A percentile compares a stretch with the other conserved stretches of the same genome.
Evolutionary conservation across 140 eudicot genomes (phyloP).

Genomic region (Bidens hawaiensis): DNA sequence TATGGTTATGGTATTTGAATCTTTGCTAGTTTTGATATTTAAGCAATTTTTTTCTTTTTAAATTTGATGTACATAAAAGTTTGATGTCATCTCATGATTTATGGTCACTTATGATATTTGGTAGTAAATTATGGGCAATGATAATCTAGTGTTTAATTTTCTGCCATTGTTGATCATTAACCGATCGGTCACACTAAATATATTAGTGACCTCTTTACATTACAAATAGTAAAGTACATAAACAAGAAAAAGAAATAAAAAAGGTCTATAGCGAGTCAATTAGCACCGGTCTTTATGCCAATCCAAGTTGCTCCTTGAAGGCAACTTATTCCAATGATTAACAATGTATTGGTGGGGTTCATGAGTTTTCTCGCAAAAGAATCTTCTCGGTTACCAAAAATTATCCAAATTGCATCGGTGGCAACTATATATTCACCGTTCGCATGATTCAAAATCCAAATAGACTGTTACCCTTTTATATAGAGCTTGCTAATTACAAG

Average conservation of each 20-base stretch:
- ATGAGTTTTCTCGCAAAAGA: no score
- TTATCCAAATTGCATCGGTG: no score
- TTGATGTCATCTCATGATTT: neutral
- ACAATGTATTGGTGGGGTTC: no score
- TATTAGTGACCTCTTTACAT: neutral
- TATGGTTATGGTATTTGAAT: constrained; percentile 18
- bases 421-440: constrained; percentile 14
- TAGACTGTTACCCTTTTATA: constrained; percentile 24
- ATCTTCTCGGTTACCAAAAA: no score
- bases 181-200: no score
- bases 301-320: neutral
- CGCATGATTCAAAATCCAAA: constrained; percentile 17
- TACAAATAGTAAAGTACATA: neutral
- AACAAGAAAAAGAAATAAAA: no score
- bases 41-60: neutral
- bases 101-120: neutral
- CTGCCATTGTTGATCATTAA: neutral
- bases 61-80: neutral
- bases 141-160: neutral
- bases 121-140: neutral
- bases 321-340: no score
- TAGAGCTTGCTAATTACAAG: constrained; percentile 38
- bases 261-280: neutral
- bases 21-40: constrained; percentile 7
- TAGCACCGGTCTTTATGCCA: neutral